Conservation (phyloP, 495 filamentous ascomycete species). For the Xylaria castorea region DNA sequence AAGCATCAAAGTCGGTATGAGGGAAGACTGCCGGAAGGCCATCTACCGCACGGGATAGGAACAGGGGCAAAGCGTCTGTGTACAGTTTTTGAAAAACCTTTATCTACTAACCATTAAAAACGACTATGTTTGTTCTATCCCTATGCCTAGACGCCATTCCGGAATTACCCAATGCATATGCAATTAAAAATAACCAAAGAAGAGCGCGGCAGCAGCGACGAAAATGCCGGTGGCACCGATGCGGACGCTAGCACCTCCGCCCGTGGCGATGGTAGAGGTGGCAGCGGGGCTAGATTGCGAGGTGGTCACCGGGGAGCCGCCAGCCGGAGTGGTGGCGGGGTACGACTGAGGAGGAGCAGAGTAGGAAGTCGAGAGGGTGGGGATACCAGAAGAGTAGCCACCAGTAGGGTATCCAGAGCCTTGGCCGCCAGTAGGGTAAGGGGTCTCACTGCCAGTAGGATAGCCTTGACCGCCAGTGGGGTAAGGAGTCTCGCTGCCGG, state of each 20-base stretch:
- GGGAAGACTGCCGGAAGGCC: not conserved
- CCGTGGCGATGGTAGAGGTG: conserved; percentile 33
- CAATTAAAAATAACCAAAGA: conserved; percentile 37
- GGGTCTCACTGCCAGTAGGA: not conserved
- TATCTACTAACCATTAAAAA: conserved; percentile 15
- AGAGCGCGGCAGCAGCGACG: conserved; percentile 34
- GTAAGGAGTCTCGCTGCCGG: not conserved
- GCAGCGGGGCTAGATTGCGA: conserved; percentile 15
- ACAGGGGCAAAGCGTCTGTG: conserved; percentile 3
- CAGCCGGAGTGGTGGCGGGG: conserved; percentile 18
- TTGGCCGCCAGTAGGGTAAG: not conserved
- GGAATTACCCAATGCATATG: conserved; percentile 13
- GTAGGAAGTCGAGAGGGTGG: conserved; percentile 32
- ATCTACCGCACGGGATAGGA: conserved; percentile 15
- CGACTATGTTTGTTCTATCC: conserved; percentile 14
- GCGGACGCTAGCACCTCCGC: conserved; percentile 32
- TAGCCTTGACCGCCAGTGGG: not conserved
- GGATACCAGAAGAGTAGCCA: conserved; percentile 1
- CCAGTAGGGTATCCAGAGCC: conserved; percentile 15
- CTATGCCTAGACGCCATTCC: conserved; percentile 20
- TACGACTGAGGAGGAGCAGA: not conserved
- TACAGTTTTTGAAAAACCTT: conserved; percentile 2
- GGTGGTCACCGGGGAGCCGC: conserved; percentile 7
- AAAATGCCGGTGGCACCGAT: conserved; percentile 34
- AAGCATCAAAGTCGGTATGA: not conserved